Evolutionary conservation across 495 filamentous ascomycete genomes (phyloP).

Genomic region (Letharia lupina): DNA sequence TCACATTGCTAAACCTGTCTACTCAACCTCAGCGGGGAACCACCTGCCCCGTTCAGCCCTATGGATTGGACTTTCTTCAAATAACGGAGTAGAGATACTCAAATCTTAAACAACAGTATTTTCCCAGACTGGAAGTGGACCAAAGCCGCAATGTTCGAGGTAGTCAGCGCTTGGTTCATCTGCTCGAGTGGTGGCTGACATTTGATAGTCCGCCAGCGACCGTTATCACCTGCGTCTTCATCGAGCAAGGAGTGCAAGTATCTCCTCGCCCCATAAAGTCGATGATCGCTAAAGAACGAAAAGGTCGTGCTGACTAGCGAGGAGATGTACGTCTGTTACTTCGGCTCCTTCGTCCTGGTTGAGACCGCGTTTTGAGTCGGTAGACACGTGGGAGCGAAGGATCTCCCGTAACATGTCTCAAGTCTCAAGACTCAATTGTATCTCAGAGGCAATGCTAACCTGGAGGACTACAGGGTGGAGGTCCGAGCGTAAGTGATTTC

Average conservation of each 20-base stretch:
- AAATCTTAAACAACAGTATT: background rate
- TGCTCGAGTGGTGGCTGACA: background rate
- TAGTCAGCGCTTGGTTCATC: background rate
- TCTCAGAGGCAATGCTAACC: background rate
- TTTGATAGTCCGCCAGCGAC: constrained; percentile 31
- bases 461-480: background rate
- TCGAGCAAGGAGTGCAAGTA: constrained; percentile 51
- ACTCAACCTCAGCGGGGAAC: too few species aligned
- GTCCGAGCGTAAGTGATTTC: background rate
- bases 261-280: background rate
- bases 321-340: constrained; percentile 46
- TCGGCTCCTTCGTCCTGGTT: background rate
- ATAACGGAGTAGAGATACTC: too few species aligned
- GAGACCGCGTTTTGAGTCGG: background rate
- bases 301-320: constrained; percentile 18
- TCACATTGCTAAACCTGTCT: too few species aligned
- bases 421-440: background rate
- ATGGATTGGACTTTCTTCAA: background rate
- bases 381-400: background rate
- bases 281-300: constrained; percentile 1
- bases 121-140: background rate
- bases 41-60: constrained; percentile 4
- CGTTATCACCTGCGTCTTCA: constrained; percentile 63
- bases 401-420: background rate
- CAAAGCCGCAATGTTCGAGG: constrained; percentile 9